phyloP scores from a whole-genome alignment of 1,284 basidiomycete genomes.

The Phylloboletellus chloephorus region DNA sequence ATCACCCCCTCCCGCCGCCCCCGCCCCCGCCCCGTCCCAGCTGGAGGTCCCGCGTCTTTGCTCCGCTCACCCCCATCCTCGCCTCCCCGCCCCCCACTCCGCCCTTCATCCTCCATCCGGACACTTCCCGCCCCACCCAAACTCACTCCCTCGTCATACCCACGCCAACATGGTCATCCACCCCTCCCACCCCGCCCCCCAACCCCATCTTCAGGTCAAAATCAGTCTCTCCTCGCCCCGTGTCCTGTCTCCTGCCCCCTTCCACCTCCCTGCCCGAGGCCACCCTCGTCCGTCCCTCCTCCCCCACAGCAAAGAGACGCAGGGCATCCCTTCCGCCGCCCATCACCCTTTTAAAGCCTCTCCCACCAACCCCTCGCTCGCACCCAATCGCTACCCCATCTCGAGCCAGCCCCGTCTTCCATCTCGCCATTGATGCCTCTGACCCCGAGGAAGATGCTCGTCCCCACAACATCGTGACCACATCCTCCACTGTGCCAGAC shows the following conservation, averaged over 20 bases:
- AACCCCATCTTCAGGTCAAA: conserved; percentile 37
- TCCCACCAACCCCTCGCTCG: conserved; percentile 16
- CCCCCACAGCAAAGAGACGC: conserved; percentile 21
- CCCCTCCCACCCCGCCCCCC: conserved; percentile 49
- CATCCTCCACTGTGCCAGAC: conserved; percentile 7
- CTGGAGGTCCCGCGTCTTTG: background rate
- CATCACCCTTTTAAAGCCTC: conserved; percentile 24
- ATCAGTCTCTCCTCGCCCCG: conserved; percentile 29
- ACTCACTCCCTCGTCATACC: background rate
- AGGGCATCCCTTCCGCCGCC: conserved; percentile 32
- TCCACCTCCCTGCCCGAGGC: conserved; percentile 39
- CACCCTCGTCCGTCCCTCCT: conserved; percentile 7
- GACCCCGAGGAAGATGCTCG: conserved; percentile 20
- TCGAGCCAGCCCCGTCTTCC: conserved; percentile 33
- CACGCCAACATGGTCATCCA: conserved; percentile 48
- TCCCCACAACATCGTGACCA: background rate
- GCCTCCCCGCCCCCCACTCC: conserved; percentile 56
- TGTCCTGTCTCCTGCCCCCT: conserved; percentile 30
- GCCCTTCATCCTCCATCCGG: conserved; percentile 8
- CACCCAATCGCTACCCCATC: background rate
- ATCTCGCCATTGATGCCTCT: conserved; percentile 28
- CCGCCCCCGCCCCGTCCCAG: background rate
- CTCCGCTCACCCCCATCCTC: conserved; percentile 51
- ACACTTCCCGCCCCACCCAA: background rate
- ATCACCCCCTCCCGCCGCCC: background rate